phyloP scores from a whole-genome alignment of 1,284 basidiomycete genomes.

The Sphagnurus paluster region DNA sequence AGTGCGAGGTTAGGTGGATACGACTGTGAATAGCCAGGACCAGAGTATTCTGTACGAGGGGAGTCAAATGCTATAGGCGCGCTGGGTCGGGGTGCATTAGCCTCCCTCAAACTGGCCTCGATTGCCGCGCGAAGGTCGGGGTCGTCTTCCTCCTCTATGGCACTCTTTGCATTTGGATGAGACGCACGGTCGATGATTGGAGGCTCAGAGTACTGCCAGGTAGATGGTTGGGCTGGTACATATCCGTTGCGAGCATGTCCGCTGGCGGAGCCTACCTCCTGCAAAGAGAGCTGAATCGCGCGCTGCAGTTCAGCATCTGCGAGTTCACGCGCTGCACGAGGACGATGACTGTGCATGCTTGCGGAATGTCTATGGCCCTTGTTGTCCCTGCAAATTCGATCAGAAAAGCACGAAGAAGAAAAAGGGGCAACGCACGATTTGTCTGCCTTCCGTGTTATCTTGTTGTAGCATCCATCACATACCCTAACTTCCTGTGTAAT shows the following conservation, averaged over 20 bases:
- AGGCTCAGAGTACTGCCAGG: slow-evolving; percentile 71
- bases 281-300: slow-evolving; percentile 90
- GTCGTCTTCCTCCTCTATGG: slow-evolving; percentile 82
- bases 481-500: slow-evolving; percentile 93
- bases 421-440: slow-evolving; percentile 38
- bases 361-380: slow-evolving; percentile 52
- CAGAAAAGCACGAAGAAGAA: neutral
- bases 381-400: slow-evolving; percentile 29
- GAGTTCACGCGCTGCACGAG: slow-evolving; percentile 59
- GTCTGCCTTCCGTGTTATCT: slow-evolving; percentile 64
- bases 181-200: slow-evolving; percentile 62
- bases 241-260: slow-evolving; percentile 61
- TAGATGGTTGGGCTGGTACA: slow-evolving; percentile 60
- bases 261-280: slow-evolving; percentile 64
- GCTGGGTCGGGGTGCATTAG: slow-evolving; percentile 75
- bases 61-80: slow-evolving; percentile 68
- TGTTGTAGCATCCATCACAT: slow-evolving; percentile 87
- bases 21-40: slow-evolving; percentile 40
- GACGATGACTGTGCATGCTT: slow-evolving; percentile 48
- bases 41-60: slow-evolving; percentile 44
- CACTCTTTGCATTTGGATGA: slow-evolving; percentile 38
- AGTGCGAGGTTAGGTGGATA: slow-evolving; percentile 45
- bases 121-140: slow-evolving; percentile 94
- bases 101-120: slow-evolving; percentile 90
- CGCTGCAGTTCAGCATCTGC: slow-evolving; percentile 91